These are phyloP conservation scores for Aspergillus leporis DNA, from an alignment of 495 filamentous ascomycete genomes.

Conservation along the genomic window DNA sequence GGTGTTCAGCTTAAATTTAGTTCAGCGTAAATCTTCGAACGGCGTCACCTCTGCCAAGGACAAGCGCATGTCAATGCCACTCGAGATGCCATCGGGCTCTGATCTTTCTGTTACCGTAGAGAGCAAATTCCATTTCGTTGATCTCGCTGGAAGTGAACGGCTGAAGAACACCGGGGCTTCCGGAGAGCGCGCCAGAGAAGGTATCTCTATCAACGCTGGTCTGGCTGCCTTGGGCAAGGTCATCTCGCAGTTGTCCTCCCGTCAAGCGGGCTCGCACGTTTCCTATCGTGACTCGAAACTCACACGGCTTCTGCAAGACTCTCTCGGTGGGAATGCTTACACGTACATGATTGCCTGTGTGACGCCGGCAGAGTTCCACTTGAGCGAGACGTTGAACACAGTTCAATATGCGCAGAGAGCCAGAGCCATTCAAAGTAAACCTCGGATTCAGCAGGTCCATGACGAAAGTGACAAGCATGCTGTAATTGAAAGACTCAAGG, in stretches of 20 bases:
- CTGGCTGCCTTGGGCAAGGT: slow-evolving; percentile 96
- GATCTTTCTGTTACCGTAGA: slow-evolving; percentile 83
- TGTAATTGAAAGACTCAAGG: slow-evolving; percentile 88
- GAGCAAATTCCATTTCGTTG: slow-evolving; percentile 98
- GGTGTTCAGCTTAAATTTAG: slow-evolving; percentile 92
- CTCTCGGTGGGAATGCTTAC: slow-evolving; percentile 94
- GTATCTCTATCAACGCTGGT: slow-evolving; percentile 97
- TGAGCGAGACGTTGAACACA: slow-evolving; percentile 97
- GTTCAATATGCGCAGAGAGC: slow-evolving; percentile 96
- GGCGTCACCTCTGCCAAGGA: slow-evolving; percentile 58
- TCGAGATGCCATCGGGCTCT: slow-evolving; percentile 72
- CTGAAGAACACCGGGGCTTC: slow-evolving; percentile 97
- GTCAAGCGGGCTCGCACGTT: slow-evolving; percentile 84
- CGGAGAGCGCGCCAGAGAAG: slow-evolving; percentile 92
- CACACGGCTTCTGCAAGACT: slow-evolving; percentile 94
- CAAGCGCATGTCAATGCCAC: slow-evolving; percentile 86
- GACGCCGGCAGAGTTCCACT: slow-evolving; percentile 92
- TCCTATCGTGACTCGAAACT: slow-evolving; percentile 98
- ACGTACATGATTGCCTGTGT: slow-evolving; percentile 99
- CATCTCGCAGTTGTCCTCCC: slow-evolving; percentile 94
- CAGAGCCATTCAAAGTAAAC: slow-evolving; percentile 95
- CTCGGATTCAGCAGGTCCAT: slow-evolving; percentile 84
- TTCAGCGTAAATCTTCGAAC: slow-evolving; percentile 74
- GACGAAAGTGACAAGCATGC: slow-evolving; percentile 96
- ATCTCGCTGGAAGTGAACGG: slow-evolving; percentile 95